These are phyloP conservation scores for Pleurotus eryngii DNA, from an alignment of 768 basidiomycete genomes.

Conservation along the genomic window DNA sequence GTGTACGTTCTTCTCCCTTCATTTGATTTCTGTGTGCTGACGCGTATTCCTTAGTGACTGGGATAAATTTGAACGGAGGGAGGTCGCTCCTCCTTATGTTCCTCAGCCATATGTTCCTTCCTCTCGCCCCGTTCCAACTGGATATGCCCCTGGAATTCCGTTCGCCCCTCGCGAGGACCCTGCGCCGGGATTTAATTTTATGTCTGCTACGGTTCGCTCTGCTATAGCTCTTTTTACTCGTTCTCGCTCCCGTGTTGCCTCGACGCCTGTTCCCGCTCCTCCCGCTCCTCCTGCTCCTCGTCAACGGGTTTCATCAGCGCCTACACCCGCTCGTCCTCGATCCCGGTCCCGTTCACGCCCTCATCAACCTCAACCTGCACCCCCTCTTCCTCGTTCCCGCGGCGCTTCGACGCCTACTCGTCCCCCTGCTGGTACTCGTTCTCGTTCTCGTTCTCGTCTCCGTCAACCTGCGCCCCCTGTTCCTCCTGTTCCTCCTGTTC, in stretches of 20 bases:
- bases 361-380: not conserved
- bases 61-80: conserved; percentile 19
- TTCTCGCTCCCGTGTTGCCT: not conserved
- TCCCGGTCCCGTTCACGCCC: not conserved
- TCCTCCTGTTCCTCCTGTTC: too few relatives aligned
- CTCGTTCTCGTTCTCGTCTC: too few relatives aligned
- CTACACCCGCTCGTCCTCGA: not conserved
- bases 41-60: conserved; percentile 20
- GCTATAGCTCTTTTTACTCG: not conserved
- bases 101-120: conserved; percentile 5
- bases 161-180: not conserved
- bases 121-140: not conserved
- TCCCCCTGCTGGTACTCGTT: too few relatives aligned
- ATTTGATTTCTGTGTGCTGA: not conserved
- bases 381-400: not conserved
- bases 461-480: too few relatives aligned
- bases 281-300: not conserved
- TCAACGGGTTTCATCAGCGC: not conserved
- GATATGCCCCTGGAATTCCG: not conserved
- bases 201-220: not conserved
- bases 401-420: not conserved
- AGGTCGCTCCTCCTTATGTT: conserved; percentile 22
- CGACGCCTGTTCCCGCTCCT: not conserved
- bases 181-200: not conserved
- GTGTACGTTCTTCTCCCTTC: conserved; percentile 18